These are phyloP conservation scores for Suillus variegatus DNA, from an alignment of 768 basidiomycete species.

Conservation along the genomic window DNA sequence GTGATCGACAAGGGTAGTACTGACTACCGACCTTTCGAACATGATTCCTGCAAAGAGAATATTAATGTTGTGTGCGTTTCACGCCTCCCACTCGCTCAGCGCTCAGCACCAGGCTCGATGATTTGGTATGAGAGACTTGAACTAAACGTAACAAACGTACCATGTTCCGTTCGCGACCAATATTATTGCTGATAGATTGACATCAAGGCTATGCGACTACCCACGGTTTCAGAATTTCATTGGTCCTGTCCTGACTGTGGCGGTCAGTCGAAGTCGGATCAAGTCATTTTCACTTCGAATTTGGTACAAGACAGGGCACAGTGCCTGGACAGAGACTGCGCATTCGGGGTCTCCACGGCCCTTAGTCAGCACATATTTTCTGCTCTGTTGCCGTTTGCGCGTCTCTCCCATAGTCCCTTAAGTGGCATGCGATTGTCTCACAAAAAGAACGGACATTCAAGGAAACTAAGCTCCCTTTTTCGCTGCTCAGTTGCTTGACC, in stretches of 20 bases:
- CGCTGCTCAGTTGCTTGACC: background rate
- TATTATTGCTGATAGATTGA: background rate
- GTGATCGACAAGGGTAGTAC: background rate
- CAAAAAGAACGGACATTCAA: background rate
- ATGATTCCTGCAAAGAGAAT: background rate
- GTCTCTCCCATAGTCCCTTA: background rate
- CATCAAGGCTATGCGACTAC: background rate
- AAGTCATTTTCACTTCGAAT: background rate
- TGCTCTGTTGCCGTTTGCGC: background rate
- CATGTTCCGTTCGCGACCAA: too few species aligned
- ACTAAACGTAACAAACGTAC: background rate
- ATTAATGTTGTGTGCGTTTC: background rate
- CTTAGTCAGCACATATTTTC: too few species aligned
- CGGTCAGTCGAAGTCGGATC: background rate
- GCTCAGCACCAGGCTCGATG: background rate
- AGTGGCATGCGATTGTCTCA: background rate
- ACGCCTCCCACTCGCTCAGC: background rate
- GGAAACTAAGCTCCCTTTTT: background rate
- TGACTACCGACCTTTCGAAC: background rate
- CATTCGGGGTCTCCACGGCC: too few species aligned
- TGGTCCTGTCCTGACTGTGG: background rate
- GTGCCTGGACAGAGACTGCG: too few species aligned
- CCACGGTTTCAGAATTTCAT: background rate
- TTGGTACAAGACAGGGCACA: background rate
- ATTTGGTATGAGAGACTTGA: background rate